Conservation (phyloP, 1,139 yeast genomes). For the Zygosaccharomyces sapae region DNA sequence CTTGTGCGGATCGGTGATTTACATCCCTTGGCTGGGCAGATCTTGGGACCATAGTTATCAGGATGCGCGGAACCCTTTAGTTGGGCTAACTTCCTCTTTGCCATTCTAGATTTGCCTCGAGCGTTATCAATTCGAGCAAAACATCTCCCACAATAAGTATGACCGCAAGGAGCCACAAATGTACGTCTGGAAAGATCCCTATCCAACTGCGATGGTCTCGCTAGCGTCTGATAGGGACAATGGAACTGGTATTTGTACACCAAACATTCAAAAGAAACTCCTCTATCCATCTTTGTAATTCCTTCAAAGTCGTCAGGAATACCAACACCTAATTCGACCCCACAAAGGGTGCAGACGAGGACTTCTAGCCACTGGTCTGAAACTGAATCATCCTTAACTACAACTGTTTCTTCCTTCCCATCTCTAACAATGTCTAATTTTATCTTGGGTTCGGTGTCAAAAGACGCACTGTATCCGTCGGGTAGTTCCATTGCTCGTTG, state of each 20-base stretch:
- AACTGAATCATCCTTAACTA: slow-evolving; percentile 28
- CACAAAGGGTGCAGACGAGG: slow-evolving; percentile 66
- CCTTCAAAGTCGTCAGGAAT: slow-evolving; percentile 50
- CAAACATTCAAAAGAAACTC: slow-evolving; percentile 30
- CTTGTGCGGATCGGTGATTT: slow-evolving; percentile 25
- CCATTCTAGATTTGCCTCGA: slow-evolving; percentile 19
- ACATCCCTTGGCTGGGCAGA: slow-evolving; percentile 33
- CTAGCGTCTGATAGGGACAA: slow-evolving; percentile 64
- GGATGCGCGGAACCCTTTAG: slow-evolving; percentile 36
- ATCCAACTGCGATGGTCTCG: slow-evolving; percentile 53
- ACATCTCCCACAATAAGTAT: slow-evolving; percentile 82
- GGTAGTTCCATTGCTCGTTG: slow-evolving; percentile 23
- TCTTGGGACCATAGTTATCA: slow-evolving; percentile 35
- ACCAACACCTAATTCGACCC: slow-evolving; percentile 65
- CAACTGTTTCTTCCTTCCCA: slow-evolving; percentile 33
- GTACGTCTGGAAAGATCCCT: slow-evolving; percentile 61
- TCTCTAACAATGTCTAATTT: slow-evolving; percentile 34
- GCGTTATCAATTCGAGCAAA: slow-evolving; percentile 40
- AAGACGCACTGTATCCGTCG: slow-evolving; percentile 33
- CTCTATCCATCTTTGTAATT: slow-evolving; percentile 21
- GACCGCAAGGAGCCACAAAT: slow-evolving; percentile 74
- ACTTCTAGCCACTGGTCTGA: slow-evolving; percentile 38
- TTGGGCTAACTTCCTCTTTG: slow-evolving; percentile 23
- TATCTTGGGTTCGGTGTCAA: slow-evolving; percentile 27
- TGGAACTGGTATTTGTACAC: slow-evolving; percentile 39